phyloP scores from a whole-genome alignment of 176 grass and related monocot species.

The Miscanthus lutarioriparius region DNA sequence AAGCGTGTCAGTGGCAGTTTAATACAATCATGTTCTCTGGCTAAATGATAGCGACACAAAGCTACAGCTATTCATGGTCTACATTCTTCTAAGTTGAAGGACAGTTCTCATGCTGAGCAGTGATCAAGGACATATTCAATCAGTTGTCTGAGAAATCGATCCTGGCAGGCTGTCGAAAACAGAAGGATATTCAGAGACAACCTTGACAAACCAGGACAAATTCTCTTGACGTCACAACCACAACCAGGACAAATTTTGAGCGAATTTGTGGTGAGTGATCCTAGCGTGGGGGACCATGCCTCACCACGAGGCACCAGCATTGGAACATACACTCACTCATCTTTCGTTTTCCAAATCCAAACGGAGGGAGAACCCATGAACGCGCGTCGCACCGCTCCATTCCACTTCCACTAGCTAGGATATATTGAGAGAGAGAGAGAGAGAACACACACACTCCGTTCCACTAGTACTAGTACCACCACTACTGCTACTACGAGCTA shows the following conservation, averaged over 20 bases:
- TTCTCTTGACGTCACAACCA: too few species aligned
- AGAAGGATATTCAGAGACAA: too few species aligned
- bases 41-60: conserved; percentile 7
- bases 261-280: too few species aligned
- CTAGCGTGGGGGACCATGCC: conserved; percentile 45
- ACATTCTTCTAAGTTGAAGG: neutral
- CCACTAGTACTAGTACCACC: too few species aligned
- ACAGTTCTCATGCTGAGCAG: neutral
- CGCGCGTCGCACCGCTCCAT: conserved; percentile 4
- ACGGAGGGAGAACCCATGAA: conserved; percentile 9
- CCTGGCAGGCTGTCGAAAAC: too few species aligned
- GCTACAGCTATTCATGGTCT: too few species aligned
- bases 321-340: neutral
- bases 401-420: neutral
- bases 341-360: conserved; percentile 14
- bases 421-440: too few species aligned
- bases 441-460: too few species aligned
- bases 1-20: neutral
- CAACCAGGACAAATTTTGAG: too few species aligned
- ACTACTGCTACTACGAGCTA: too few species aligned
- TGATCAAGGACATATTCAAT: neutral
- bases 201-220: too few species aligned
- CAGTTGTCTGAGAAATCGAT: neutral
- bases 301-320: conserved; percentile 22
- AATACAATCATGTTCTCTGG: neutral